phyloP scores from a whole-genome alignment of 177 flowering plant genomes.

The Vitis hybrid region DNA sequence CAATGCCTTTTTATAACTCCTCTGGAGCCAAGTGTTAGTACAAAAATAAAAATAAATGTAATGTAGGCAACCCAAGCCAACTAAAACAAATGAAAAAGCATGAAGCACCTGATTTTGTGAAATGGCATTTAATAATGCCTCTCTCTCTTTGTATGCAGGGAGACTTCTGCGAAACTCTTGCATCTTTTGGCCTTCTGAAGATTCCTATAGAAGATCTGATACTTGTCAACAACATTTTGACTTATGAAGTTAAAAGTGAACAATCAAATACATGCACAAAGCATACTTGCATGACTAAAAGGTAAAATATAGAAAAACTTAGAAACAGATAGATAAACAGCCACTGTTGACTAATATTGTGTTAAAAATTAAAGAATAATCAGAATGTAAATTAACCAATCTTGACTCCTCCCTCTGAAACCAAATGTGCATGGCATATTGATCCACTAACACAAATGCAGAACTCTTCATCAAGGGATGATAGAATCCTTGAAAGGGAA shows the following conservation, averaged over 20 bases:
- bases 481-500: no score
- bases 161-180: constrained; percentile 76
- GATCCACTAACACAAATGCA: no score
- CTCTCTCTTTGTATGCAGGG: constrained; percentile 87
- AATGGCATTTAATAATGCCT: constrained; percentile 57
- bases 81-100: not conserved
- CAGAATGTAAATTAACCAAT: not conserved
- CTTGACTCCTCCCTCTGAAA: no score
- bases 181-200: constrained; percentile 77
- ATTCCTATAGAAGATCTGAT: constrained; percentile 44
- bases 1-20: not conserved
- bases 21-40: no score
- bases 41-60: not conserved
- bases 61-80: not conserved
- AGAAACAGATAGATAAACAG: constrained; percentile 1
- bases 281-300: not conserved
- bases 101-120: constrained; percentile 74
- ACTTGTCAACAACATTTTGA: constrained; percentile 1
- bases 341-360: not conserved
- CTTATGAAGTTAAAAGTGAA: not conserved
- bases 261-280: not conserved
- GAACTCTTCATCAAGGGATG: no score
- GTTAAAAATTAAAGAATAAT: not conserved
- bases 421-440: no score
- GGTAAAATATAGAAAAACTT: not conserved